phyloP scores from a whole-genome alignment of 2,329 filamentous ascomycete genomes.

The Akanthomyces dipterigenus region DNA sequence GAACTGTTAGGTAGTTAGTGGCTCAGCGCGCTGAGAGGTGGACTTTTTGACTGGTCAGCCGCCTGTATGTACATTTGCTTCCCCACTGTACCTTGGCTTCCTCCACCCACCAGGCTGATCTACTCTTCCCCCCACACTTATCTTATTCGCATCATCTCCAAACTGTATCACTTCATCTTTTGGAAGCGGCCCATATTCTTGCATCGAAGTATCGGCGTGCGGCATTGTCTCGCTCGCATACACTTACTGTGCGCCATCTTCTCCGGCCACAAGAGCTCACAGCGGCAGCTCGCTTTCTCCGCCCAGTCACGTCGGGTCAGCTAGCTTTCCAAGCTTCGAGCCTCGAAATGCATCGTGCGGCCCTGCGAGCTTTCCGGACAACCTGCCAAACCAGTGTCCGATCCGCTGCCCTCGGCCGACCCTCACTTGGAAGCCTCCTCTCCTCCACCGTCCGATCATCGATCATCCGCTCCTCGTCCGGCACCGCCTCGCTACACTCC shows the following conservation, averaged over 20 bases:
- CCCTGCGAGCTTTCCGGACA: conserved; percentile 60
- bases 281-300: background rate
- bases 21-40: conserved; percentile 18
- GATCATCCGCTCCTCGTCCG: conserved; percentile 17
- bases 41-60: background rate
- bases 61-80: too few relatives aligned
- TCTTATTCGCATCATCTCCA: background rate
- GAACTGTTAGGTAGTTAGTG: conserved; percentile 58
- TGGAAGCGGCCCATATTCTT: background rate
- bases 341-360: conserved; percentile 63
- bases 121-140: background rate
- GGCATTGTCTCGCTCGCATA: background rate
- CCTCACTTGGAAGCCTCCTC: conserved; percentile 9
- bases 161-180: background rate
- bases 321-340: conserved; percentile 21
- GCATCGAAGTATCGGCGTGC: background rate
- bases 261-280: background rate
- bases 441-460: conserved; percentile 11
- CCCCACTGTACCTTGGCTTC: too few relatives aligned
- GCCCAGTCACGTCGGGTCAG: background rate
- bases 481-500: conserved; percentile 14
- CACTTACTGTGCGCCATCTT: background rate
- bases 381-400: conserved; percentile 59
- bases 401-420: conserved; percentile 43
- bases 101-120: background rate